Evolutionary conservation across 2,329 filamentous ascomycete genomes (phyloP), one percentile per base, ranked within the genome.

Genomic region (Pseudogymnoascus sp.): DNA sequence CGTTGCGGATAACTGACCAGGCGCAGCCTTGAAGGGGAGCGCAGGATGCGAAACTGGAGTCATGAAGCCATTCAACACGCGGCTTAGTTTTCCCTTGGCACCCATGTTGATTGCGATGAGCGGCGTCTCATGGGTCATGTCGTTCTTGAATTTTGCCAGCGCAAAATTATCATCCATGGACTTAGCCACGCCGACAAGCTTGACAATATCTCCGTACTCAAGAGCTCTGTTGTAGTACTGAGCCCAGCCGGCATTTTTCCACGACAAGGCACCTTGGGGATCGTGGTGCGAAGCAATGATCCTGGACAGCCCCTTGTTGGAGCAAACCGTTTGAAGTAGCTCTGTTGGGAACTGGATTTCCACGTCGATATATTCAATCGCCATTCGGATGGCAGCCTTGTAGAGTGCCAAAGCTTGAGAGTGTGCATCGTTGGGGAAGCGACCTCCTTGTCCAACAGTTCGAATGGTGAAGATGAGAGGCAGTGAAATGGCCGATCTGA

Each of bases 71-170:
- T 99, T 99, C 64, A 96, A 79, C 50, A 99, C 88, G 35, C 95
- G 88, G 71, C 91, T 96, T 44, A 97, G 82, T 77, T 96, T 95
- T 59, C 95, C 95, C 26, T 84, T 80, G 59, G 85, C 80, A 31
- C 93, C 93, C 93, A 99, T 97, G 76, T 99, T 99, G 73, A 99
- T 89, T 1, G 90, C 91, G 69, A 99, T 97, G 63, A 99, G 78
- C 0, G 93, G 93, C n/a, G 87, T 86, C 62, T 88, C 82, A 72
- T 96, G 89, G 38, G 85, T 80, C 76, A 93, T 92, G 78, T 84
- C 88, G 21, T 82, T 77, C 78, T 90, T 93, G 83, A 99, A 99
- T 59, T 84, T 84, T 42, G 86, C 85, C 31, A 97, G 82, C 42
- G 89, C 86, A 72, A 90, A 95, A 74, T 99, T 99, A 76, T 97